Base-by-base conservation (phyloP, 768 basidiomycete genomes). In the Lentinula sp. region DNA sequence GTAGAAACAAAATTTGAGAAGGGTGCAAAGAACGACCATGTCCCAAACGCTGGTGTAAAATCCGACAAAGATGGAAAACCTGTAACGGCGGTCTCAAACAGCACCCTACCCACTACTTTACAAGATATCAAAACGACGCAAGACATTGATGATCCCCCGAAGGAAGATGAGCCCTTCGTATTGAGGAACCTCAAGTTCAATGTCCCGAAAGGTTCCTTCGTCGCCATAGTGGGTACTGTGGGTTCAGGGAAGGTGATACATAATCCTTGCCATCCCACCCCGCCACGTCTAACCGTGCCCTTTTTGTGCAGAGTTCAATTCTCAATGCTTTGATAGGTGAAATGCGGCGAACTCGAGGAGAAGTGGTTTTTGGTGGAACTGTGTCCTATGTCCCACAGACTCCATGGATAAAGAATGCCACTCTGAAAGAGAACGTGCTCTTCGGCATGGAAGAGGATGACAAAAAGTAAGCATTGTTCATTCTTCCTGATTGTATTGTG, bases 381-480 rank as follows among this genome's bases (percentile, higher is more conserved):
- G 74, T 85, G 4, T 82, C 83, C 0, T 86, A 86, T 67, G 83
- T 83, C 0, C 82, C 86, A 2, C 85, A 87, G 67, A 70, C 77
- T 16, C 74, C 87, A 0, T 90, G 87, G 87, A 86, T 89, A 64
- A 73, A 74, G 66, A 86, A 87, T 69, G 86, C 86, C 0, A 89
- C 87, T 0, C 72, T 93, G 20, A 79, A 84, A 32, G 82, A 88
- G 57, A 94, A 94, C 69, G 82, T 94, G 63, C 67, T 85, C 0
- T 93, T 94, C 67, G 91, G 90, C 0, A 79, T 83, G 65, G 72
- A 77, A 4, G 85, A 84, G 59, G 83, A 92, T 55, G 83, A 85
- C 36, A 76, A 78, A 15, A 78, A 72, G 82, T 82, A 39, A 42
- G 56, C 9, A 15, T 18, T 18, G 52, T 23, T 36, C 18, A 28